Conservation (phyloP, 805 yeast genomes). For the Lachancea lanzarotensis region DNA sequence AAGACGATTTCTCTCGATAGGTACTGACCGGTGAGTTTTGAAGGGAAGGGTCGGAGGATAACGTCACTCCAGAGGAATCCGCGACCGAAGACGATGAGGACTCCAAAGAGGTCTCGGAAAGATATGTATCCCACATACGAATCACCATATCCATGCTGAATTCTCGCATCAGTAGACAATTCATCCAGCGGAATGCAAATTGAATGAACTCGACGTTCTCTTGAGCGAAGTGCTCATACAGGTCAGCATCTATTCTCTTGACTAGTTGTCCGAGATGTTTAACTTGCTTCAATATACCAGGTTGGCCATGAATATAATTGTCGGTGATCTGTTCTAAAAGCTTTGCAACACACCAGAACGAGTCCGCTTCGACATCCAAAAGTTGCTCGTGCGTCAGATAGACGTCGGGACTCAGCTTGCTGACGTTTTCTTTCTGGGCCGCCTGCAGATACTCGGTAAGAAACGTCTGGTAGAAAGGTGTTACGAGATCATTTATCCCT, state of each 20-base stretch:
- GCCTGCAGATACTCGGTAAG: slow-evolving; percentile 52
- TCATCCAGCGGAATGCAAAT: slow-evolving; percentile 98
- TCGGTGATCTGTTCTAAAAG: slow-evolving; percentile 92
- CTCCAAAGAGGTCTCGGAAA: slow-evolving; percentile 55
- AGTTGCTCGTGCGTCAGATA: slow-evolving; percentile 52
- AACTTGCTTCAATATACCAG: slow-evolving; percentile 92
- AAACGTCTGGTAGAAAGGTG: slow-evolving; percentile 89
- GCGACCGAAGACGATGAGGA: slow-evolving; percentile 13
- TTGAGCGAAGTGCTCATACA: slow-evolving; percentile 64
- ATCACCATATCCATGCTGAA: slow-evolving; percentile 69
- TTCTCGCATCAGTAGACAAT: slow-evolving; percentile 93
- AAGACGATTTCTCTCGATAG: slow-evolving; percentile 2
- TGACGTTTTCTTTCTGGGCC: slow-evolving; percentile 42
- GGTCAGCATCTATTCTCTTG: slow-evolving; percentile 66
- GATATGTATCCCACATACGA: slow-evolving; percentile 97
- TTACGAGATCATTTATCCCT: slow-evolving; percentile 89
- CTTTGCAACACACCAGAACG: slow-evolving; percentile 93
- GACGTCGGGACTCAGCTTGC: slow-evolving; percentile 52
- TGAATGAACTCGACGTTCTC: slow-evolving; percentile 94
- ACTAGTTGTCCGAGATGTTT: slow-evolving; percentile 70
- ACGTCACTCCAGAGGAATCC: slow-evolving; percentile 1
- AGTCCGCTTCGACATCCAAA: slow-evolving; percentile 82
- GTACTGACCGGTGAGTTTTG: slow-evolving; percentile 4
- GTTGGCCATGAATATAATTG: slow-evolving; percentile 96
- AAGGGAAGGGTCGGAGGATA: slow-evolving; percentile 3